Percentiles rank a stretch among this genome's conserved stretches.
Conservation (phyloP, 202 grass and related monocot genomes). For the Brachypodium distachyon region DNA sequence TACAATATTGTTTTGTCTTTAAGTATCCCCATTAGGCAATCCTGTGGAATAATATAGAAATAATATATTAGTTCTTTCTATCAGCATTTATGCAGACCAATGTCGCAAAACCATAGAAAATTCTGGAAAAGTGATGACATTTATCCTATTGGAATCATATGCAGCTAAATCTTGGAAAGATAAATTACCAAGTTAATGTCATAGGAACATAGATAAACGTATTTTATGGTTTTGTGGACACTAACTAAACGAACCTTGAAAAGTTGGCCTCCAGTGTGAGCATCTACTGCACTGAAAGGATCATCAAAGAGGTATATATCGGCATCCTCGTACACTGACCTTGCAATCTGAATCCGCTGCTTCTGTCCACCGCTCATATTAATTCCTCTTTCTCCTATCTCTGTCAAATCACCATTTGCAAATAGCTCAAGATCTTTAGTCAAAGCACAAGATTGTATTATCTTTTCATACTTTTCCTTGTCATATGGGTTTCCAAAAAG, state of each 20-base stretch:
- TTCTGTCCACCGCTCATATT: constrained; percentile 99
- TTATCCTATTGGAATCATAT: not conserved
- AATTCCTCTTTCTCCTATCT: constrained; percentile 99
- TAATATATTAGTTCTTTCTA: constrained; percentile 6
- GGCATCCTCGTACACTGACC: constrained; percentile 76
- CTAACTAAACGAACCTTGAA: constrained; percentile 56
- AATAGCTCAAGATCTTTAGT: constrained; percentile 89
- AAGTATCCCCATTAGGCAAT: constrained; percentile 87
- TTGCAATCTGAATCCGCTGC: constrained; percentile 93
- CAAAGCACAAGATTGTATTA: constrained; percentile 72
- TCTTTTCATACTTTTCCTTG: constrained; percentile 63
- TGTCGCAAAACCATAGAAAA: not conserved
- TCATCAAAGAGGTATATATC: constrained; percentile 97
- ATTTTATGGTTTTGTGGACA: not conserved
- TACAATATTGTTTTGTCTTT: constrained; percentile 91
- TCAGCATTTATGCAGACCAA: not conserved
- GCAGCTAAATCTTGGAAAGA: not conserved
- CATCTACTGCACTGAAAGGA: constrained; percentile 96
- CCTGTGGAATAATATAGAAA: constrained; percentile 32
- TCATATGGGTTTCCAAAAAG: constrained; percentile 80
- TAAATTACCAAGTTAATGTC: not conserved
- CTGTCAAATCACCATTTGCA: constrained; percentile 90
- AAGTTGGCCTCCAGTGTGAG: constrained; percentile 85
- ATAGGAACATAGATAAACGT: not conserved
- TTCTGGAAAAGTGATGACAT: not conserved